Conservation (phyloP, 1,139 yeast genomes). For the Saccharomycopsis hybrid region DNA sequence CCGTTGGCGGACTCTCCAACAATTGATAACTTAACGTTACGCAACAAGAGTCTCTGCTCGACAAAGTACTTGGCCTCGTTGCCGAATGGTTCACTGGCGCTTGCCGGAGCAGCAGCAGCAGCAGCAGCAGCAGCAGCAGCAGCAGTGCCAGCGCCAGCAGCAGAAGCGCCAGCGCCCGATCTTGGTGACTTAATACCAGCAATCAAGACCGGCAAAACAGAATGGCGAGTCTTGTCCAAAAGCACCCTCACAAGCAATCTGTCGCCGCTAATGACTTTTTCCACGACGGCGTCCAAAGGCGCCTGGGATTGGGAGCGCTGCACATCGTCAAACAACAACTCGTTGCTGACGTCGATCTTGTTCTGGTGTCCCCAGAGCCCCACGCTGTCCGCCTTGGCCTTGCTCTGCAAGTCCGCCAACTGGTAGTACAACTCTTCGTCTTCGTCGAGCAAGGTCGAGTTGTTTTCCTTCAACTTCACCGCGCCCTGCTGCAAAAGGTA, state of each 20-base stretch:
- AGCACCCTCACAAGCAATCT: conserved; percentile 56
- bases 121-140: conserved; percentile 25
- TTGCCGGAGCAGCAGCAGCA: conserved; percentile 25
- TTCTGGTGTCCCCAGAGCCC: conserved; percentile 49
- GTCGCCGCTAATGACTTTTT: conserved; percentile 75
- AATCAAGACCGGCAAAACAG: conserved; percentile 51
- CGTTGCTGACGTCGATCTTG: conserved; percentile 29
- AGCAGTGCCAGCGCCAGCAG: no score
- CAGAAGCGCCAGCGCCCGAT: no score
- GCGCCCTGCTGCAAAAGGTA: conserved; percentile 52
- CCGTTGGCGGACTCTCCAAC: conserved; percentile 60
- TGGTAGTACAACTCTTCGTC: conserved; percentile 34
- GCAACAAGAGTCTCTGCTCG: conserved; percentile 60
- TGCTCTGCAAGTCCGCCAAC: conserved; percentile 39
- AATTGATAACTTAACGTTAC: conserved; percentile 51
- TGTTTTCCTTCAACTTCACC: conserved; percentile 57
- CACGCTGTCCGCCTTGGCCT: conserved; percentile 40
- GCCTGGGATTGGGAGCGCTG: conserved; percentile 32
- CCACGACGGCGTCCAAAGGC: conserved; percentile 57
- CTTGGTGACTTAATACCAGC: conserved; percentile 69
- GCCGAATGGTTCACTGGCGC: conserved; percentile 39
- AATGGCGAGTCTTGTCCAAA: conserved; percentile 37
- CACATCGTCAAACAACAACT: conserved; percentile 36
- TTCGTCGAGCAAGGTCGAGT: conserved; percentile 22
- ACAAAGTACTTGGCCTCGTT: conserved; percentile 63